phyloP scores from a whole-genome alignment of 2,329 filamentous ascomycete species.

The Microdochium bolleyi region DNA sequence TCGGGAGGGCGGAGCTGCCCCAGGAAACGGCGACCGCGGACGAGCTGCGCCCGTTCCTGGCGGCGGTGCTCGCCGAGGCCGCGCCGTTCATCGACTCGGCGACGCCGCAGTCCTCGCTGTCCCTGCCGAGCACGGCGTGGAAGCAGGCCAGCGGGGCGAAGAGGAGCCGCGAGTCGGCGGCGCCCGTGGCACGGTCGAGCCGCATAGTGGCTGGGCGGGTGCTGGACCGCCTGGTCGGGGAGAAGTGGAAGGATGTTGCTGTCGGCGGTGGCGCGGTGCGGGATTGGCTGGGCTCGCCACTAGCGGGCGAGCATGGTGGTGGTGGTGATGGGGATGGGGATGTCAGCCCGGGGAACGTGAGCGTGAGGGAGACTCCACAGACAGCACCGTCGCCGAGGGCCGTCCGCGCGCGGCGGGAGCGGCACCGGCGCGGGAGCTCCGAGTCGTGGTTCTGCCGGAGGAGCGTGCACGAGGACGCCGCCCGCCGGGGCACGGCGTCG shows the following conservation, averaged over 20 bases:
- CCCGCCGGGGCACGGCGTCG: conserved; percentile 42
- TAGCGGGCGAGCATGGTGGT: conserved; percentile 12
- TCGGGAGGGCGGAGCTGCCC: conserved; percentile 40
- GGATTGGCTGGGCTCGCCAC: conserved; percentile 20
- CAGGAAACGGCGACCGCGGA: conserved; percentile 25
- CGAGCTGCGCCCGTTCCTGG: conserved; percentile 42
- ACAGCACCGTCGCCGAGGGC: background rate
- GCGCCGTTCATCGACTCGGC: conserved; percentile 49
- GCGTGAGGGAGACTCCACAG: conserved; percentile 1
- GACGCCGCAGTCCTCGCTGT: conserved; percentile 27
- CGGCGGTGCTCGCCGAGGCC: conserved; percentile 47
- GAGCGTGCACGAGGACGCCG: conserved; percentile 50
- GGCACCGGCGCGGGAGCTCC: conserved; percentile 1
- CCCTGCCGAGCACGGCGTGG: conserved; percentile 29
- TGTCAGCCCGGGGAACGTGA: conserved; percentile 3
- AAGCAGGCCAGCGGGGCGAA: conserved; percentile 42
- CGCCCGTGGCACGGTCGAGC: conserved; percentile 45
- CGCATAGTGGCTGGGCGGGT: conserved; percentile 36
- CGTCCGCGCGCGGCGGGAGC: background rate
- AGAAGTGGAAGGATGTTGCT: conserved; percentile 11
- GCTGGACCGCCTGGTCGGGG: conserved; percentile 20
- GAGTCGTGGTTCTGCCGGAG: conserved; percentile 60
- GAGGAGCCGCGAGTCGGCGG: conserved; percentile 37
- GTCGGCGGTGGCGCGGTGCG: conserved; percentile 6
- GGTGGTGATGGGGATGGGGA: background rate